Base-by-base conservation (phyloP, 1,139 yeast genomes). In the Candida albicans region DNA sequence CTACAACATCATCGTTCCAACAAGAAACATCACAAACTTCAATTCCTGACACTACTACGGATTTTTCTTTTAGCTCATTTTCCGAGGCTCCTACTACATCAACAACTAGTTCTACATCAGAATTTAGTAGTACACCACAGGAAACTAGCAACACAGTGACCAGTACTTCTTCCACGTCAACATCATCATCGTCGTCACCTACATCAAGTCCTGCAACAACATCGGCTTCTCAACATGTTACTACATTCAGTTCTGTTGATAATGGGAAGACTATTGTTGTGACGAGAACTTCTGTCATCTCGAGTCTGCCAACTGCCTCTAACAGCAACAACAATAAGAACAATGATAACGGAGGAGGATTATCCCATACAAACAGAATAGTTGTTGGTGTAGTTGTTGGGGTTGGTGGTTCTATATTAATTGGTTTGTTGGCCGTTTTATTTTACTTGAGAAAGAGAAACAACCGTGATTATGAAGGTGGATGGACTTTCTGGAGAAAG, bases 401-500 rank as follows among this genome's bases (percentile, higher is more conserved):
- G 36, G 75, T 73, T 8, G 79, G 79, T 39, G 79, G 78, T 1
- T 62, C 76, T 4, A 62, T 73, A 31, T 58, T 73, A 41, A 33
- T 73, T 31, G 77, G 69, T 12, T 56, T 73, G 14, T 49, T 65
- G 3, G 71, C 61, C 0, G 56, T 70, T 10, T 58, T 73, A 40
- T 73, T 65, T 58, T 61, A 63, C 51, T 65, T 68, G 50, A 68
- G 61, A 55, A 68, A 67, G 53, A 57, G 62, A 49, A 57, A 62
- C 36, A 62, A 60, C 47, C 61, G 56, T 42, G 65, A 60, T 35
- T 52, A 54, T 33, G 65, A 65, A 40, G 66, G 72, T 12, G 72
- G 75, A 26, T 74, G 79, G 79, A 74, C 79, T 2, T 74, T 74
- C 65, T 74, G 79, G 79, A 67, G 77, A 56, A 72, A 71, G 62